Base-by-base conservation (phyloP, 768 basidiomycete genomes). In the Mycena pura region DNA sequence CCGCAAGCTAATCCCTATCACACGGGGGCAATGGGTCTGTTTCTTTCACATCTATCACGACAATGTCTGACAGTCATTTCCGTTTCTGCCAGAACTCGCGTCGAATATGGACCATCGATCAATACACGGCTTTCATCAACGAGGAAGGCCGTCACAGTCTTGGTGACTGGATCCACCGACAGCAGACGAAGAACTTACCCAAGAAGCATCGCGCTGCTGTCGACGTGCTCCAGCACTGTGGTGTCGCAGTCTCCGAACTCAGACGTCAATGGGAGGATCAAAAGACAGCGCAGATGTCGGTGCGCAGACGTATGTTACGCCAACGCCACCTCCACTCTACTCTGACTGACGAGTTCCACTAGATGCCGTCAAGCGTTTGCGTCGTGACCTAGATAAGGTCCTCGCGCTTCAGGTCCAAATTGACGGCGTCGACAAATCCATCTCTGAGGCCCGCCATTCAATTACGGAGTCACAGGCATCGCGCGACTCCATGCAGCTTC, bases 71-170 rank as follows among this genome's bases (percentile, higher is more conserved):
- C 14, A 25, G 2, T 47, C 24, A 14, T 27, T 10, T 15, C 24
- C 13, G 8, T 14, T 17, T 8, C 17, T 40, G 27, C 3, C 9
- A 54, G 54, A 46, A 38, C 3, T 59, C 67, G 3, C 54, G 66
- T 1, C 66, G 72, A 5, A 65, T 77, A 0, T 79, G 75, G 72
- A 44, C 78, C 0, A 61, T 80, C 11, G 77, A 80, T 47, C 68
- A 70, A 2, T 75, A 77, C 17, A 68, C 70, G 0, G 45, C 50
- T 0, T 66, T 64, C 1, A 71, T 80, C 19, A 72, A 69, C 0
- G 13, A 24, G 0, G 72, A 76, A 10, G 56, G 72, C 4, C 58
- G 60, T 3, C 63, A 69, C 15, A 71, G 74, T 13, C 70, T 80
- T 3, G 76, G 78, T 0, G 58, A 65, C 3, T 81, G 76, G 76